A percentile compares a stretch with the other conserved stretches of the same genome.
phyloP scores from a whole-genome alignment of 331 rosid species.

The Acacia concinna region DNA sequence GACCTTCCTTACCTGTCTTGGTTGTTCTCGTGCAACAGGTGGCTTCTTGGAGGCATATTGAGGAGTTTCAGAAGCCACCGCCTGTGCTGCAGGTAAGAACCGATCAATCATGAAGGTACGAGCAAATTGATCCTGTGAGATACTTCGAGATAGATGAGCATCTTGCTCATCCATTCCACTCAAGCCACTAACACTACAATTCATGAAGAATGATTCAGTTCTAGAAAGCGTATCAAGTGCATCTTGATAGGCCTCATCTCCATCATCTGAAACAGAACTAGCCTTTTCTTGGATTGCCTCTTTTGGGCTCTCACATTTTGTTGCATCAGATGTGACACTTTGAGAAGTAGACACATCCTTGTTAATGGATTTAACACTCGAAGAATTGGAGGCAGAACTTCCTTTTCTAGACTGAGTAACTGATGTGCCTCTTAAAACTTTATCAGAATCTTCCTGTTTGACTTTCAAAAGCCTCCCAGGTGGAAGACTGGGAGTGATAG shows the following conservation, averaged over 20 bases:
- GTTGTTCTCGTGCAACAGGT: conserved; percentile 45
- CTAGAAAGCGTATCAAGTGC: conserved; percentile 76
- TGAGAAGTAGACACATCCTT: conserved; percentile 33
- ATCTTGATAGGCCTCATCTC: conserved; percentile 61
- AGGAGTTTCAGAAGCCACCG: conserved; percentile 66
- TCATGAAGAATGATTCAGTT: conserved; percentile 68
- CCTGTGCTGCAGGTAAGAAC: conserved; percentile 89
- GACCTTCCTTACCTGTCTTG: conserved; percentile 45
- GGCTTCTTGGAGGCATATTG: conserved; percentile 52
- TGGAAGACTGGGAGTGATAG: conserved; percentile 59
- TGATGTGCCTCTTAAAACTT: conserved; percentile 27
- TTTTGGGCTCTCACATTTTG: conserved; percentile 30
- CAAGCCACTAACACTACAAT: conserved; percentile 67
- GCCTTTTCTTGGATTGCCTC: conserved; percentile 39
- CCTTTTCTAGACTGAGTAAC: conserved; percentile 30
- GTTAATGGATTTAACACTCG: conserved; percentile 30
- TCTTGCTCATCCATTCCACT: conserved; percentile 67
- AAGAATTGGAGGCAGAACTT: conserved; percentile 34
- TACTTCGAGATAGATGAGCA: conserved; percentile 42
- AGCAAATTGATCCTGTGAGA: conserved; percentile 52
- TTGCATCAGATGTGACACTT: conserved; percentile 23
- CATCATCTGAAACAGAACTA: conserved; percentile 53
- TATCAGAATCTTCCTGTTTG: conserved; percentile 43
- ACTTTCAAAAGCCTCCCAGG: conserved; percentile 60
- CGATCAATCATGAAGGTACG: conserved; percentile 83